Conservation (phyloP, 306 rosid species). For the Echinosophora koreensis region DNA sequence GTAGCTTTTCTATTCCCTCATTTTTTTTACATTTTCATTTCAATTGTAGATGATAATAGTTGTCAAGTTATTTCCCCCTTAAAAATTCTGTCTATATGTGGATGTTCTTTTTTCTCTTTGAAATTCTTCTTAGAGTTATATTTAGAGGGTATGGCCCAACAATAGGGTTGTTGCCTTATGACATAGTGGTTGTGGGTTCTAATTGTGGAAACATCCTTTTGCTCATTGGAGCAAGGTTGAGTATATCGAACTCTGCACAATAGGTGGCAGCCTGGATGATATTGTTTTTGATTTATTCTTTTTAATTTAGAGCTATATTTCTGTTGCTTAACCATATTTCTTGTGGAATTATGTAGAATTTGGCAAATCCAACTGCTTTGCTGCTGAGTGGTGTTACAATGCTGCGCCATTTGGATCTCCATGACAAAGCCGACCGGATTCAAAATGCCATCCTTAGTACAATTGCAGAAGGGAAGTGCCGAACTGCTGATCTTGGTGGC, state of each 20-base stretch:
- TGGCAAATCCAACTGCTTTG: slow-evolving; percentile 98
- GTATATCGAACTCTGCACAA: neutral
- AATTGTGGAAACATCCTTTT: neutral
- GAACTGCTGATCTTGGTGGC: slow-evolving; percentile 98
- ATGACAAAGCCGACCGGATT: slow-evolving; percentile 80
- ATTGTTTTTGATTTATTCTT: neutral
- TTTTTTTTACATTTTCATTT: neutral
- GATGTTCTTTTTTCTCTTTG: neutral
- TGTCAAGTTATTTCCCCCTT: neutral
- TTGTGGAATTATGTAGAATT: slow-evolving; percentile 62
- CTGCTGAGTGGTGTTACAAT: slow-evolving; percentile 85
- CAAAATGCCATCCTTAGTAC: slow-evolving; percentile 86
- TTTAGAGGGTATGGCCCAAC: neutral
- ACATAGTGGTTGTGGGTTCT: slow-evolving; percentile 1
- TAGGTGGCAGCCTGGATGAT: slow-evolving; percentile 32
- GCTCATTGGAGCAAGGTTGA: neutral
- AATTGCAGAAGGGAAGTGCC: slow-evolving; percentile 88
- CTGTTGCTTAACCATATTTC: slow-evolving; percentile 40
- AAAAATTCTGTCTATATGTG: neutral
- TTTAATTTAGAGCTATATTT: neutral
- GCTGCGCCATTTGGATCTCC: slow-evolving; percentile 86
- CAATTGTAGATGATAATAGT: neutral
- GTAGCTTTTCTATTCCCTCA: neutral
- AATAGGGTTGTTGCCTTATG: neutral
- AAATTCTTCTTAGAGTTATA: neutral